Conservation (phyloP, 1,139 yeast genomes). For the Yamadazyma trypodendri region DNA sequence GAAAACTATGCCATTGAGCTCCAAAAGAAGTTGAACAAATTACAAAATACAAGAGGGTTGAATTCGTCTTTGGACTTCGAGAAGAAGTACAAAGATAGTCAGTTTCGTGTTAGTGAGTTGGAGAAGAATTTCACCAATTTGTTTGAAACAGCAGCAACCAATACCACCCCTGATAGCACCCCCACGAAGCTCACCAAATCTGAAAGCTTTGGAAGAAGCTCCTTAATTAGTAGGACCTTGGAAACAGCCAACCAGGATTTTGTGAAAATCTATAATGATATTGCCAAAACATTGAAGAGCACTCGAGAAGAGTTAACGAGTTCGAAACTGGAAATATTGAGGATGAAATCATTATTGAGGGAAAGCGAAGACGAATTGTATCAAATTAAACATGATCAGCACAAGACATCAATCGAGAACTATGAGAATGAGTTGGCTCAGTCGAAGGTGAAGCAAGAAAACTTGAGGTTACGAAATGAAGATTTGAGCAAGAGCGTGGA, state of each 20-base stretch:
- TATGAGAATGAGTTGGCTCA: slow-evolving; percentile 44
- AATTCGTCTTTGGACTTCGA: slow-evolving; percentile 37
- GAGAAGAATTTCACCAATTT: slow-evolving; percentile 32
- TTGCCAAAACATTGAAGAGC: slow-evolving; percentile 47
- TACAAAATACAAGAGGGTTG: slow-evolving; percentile 43
- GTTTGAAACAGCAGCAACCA: slow-evolving; percentile 21
- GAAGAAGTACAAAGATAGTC: slow-evolving; percentile 37
- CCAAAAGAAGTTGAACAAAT: slow-evolving; percentile 44
- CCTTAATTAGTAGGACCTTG: slow-evolving; percentile 27
- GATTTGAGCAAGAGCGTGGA: slow-evolving; percentile 57
- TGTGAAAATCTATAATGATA: slow-evolving; percentile 54
- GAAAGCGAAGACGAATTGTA: slow-evolving; percentile 49
- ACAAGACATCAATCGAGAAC: slow-evolving; percentile 36
- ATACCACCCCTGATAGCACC: slow-evolving; percentile 10
- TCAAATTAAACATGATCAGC: slow-evolving; percentile 35
- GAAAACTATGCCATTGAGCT: slow-evolving; percentile 47
- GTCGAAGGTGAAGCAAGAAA: slow-evolving; percentile 51
- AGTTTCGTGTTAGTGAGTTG: slow-evolving; percentile 32
- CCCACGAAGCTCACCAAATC: slow-evolving; percentile 24
- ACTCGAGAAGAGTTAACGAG: slow-evolving; percentile 51
- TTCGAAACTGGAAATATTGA: slow-evolving; percentile 51
- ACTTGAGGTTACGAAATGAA: slow-evolving; percentile 46
- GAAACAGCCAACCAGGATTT: slow-evolving; percentile 45
- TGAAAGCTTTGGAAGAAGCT: slow-evolving; percentile 40
- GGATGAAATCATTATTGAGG: slow-evolving; percentile 50